Evolutionary conservation across 345 rosid species (phyloP).

Genomic region (Erysimum cheiranthoides): DNA sequence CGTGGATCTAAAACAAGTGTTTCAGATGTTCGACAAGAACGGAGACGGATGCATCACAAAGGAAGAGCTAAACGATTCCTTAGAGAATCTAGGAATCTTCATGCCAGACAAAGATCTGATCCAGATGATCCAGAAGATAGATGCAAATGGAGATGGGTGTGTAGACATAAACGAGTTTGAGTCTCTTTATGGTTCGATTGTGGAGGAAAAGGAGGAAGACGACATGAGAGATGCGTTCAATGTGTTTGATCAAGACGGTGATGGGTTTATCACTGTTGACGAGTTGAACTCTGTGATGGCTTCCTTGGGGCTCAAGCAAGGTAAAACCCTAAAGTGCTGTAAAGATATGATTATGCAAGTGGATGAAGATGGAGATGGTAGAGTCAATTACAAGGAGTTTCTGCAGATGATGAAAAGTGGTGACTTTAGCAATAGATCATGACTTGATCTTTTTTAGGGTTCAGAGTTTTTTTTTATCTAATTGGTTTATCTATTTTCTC

Average conservation of each 20-base stretch:
- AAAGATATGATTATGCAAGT: conserved; percentile 46
- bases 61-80: conserved; percentile 45
- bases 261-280: conserved; percentile 48
- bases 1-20: conserved; percentile 43
- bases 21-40: conserved; percentile 48
- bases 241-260: conserved; percentile 51
- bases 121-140: conserved; percentile 47
- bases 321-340: conserved; percentile 43
- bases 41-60: conserved; percentile 48
- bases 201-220: conserved; percentile 43
- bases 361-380: conserved; percentile 51
- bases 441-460: not conserved
- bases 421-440: conserved; percentile 31
- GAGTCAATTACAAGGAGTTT: conserved; percentile 47
- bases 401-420: conserved; percentile 47
- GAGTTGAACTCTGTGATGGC: conserved; percentile 46
- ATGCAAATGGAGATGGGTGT: conserved; percentile 48
- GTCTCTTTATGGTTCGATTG: conserved; percentile 38
- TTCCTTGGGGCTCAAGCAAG: conserved; percentile 52
- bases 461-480: not conserved
- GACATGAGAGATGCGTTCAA: conserved; percentile 49
- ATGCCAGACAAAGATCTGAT: conserved; percentile 46
- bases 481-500: not conserved
- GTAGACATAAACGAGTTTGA: conserved; percentile 51
- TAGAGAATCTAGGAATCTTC: conserved; percentile 49